Evolutionary conservation across 2,329 filamentous ascomycete genomes (phyloP).

Genomic region (Colletotrichum tofieldiae): DNA sequence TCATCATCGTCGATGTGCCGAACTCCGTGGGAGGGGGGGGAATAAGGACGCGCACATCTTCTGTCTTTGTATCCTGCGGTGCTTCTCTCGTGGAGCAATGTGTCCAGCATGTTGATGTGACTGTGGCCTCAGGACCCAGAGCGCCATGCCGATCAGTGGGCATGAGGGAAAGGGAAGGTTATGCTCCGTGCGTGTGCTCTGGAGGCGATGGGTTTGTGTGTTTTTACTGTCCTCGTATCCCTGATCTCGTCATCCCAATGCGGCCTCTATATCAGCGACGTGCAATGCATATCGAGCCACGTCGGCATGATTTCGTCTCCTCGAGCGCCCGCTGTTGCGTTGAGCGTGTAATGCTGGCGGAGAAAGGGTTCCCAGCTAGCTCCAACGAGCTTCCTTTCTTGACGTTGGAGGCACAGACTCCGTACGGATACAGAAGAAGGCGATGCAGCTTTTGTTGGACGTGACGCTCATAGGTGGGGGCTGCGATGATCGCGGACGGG

Average conservation of each 20-base stretch:
- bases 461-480: constrained; percentile 11
- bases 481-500: neutral
- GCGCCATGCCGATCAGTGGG: constrained; percentile 11
- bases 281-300: neutral
- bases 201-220: neutral
- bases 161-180: neutral
- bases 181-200: neutral
- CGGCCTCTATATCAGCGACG: neutral
- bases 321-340: neutral
- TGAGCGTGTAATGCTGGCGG: neutral
- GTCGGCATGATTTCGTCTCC: neutral
- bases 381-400: neutral
- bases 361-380: neutral
- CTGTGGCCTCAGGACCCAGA: neutral
- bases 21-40: neutral
- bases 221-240: neutral
- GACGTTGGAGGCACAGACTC: neutral
- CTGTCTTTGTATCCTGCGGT: neutral
- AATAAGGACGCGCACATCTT: neutral
- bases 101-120: constrained; percentile 3
- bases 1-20: neutral
- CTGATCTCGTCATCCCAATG: neutral
- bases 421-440: neutral
- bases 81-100: neutral
- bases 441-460: neutral